A percentile compares a stretch with the other conserved stretches of the same genome.
Evolutionary conservation across 1,284 basidiomycete species (phyloP).

Genomic region (Pyrrhoderma lamaoense): DNA sequence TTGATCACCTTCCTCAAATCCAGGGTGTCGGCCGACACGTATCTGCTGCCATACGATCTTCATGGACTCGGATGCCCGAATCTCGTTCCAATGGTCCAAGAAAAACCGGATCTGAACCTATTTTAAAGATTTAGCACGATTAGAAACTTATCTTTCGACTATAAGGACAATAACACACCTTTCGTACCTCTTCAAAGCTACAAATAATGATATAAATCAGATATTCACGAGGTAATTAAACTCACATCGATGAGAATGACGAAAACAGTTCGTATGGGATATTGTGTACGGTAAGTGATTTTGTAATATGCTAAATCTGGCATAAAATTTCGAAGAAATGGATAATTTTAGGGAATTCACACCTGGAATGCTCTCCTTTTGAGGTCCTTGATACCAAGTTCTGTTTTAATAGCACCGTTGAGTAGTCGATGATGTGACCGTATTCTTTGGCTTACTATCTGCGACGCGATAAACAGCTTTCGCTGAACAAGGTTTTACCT

Average conservation of each 20-base stretch:
- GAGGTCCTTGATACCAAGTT: conserved; percentile 61
- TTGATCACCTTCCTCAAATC: conserved; percentile 69
- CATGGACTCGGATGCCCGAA: conserved; percentile 76
- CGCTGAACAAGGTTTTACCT: conserved; percentile 76
- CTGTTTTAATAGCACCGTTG: conserved; percentile 27
- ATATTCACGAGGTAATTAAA: background rate
- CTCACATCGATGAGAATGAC: conserved; percentile 61
- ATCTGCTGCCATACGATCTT: conserved; percentile 79
- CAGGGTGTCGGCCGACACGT: conserved; percentile 70
- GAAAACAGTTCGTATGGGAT: conserved; percentile 85
- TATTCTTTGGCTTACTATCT: conserved; percentile 48
- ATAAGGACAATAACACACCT: conserved; percentile 35
- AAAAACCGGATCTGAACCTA: conserved; percentile 74
- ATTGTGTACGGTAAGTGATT: conserved; percentile 69
- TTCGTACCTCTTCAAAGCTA: conserved; percentile 71
- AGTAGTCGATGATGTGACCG: background rate
- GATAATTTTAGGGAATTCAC: background rate
- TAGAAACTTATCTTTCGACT: conserved; percentile 1
- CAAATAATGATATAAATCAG: background rate
- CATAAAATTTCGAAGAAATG: background rate
- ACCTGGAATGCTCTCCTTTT: conserved; percentile 65
- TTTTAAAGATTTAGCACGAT: background rate
- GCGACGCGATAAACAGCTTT: conserved; percentile 87
- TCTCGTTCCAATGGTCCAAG: conserved; percentile 74
- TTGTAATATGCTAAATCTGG: conserved; percentile 58